These are phyloP conservation scores for Scheffersomyces titani DNA, from an alignment of 1,139 yeast species.

Conservation along the genomic window DNA sequence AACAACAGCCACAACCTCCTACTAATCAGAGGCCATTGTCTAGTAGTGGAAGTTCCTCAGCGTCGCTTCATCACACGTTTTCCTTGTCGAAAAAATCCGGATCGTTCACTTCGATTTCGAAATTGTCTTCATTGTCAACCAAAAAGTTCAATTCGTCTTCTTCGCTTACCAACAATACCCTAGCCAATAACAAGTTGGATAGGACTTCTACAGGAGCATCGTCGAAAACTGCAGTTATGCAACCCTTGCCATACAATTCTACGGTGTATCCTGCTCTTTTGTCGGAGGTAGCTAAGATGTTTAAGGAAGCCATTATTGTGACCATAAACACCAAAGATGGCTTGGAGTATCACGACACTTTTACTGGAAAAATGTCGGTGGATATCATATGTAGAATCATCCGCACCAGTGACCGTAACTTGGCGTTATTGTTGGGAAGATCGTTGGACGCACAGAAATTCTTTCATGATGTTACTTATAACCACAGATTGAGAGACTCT, in stretches of 20 bases:
- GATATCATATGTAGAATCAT: slow-evolving; percentile 83
- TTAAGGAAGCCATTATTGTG: slow-evolving; percentile 67
- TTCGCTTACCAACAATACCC: slow-evolving; percentile 21
- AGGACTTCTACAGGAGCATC: slow-evolving; percentile 34
- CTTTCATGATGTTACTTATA: slow-evolving; percentile 94
- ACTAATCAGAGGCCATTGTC: slow-evolving; percentile 13
- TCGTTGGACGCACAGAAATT: slow-evolving; percentile 93
- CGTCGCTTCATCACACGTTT: slow-evolving; percentile 35
- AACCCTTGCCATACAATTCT: slow-evolving; percentile 55
- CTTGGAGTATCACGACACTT: slow-evolving; percentile 90
- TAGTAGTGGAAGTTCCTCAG: slow-evolving; percentile 21
- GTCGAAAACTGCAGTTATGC: slow-evolving; percentile 37
- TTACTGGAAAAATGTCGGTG: slow-evolving; percentile 93
- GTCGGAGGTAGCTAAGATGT: slow-evolving; percentile 80
- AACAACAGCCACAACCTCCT: slow-evolving; percentile 6
- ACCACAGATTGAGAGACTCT: slow-evolving; percentile 88
- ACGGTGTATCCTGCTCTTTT: slow-evolving; percentile 85
- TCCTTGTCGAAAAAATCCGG: slow-evolving; percentile 45
- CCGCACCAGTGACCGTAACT: slow-evolving; percentile 85
- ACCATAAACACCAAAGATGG: slow-evolving; percentile 91
- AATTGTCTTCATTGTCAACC: slow-evolving; percentile 41
- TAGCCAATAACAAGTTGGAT: slow-evolving; percentile 23
- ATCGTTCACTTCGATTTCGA: slow-evolving; percentile 45
- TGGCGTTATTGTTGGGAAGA: slow-evolving; percentile 86
- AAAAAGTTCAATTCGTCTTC: slow-evolving; percentile 42